A percentile compares a stretch with the other conserved stretches of the same genome.
phyloP scores from a whole-genome alignment of 1,139 yeast species.

The Debaryomyces psychrophilus region DNA sequence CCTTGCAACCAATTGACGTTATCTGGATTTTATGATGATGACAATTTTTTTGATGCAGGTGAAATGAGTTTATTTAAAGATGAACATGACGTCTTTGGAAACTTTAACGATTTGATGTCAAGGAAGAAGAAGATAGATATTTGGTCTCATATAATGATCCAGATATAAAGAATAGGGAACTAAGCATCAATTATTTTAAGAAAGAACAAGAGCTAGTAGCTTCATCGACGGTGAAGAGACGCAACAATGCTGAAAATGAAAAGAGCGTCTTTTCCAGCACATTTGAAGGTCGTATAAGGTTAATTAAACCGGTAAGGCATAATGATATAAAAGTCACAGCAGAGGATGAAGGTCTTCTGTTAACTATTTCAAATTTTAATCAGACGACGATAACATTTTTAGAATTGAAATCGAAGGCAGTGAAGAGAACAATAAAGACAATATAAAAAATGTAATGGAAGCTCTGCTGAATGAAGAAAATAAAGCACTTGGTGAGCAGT shows the following conservation, averaged over 20 bases:
- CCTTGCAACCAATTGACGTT: neutral
- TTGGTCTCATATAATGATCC: constrained; percentile 25
- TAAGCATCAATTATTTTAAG: constrained; percentile 28
- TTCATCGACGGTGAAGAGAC: constrained; percentile 18
- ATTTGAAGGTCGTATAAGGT: constrained; percentile 26
- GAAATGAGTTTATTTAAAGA: neutral
- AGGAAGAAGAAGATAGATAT: constrained; percentile 28
- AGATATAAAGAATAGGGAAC: constrained; percentile 26
- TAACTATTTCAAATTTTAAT: constrained; percentile 29
- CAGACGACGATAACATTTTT: constrained; percentile 23
- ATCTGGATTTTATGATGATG: constrained; percentile 1
- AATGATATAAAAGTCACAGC: constrained; percentile 28
- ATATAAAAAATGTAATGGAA: neutral
- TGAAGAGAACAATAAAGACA: neutral
- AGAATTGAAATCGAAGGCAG: constrained; percentile 15
- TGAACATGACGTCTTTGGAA: neutral
- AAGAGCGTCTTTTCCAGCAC: constrained; percentile 19
- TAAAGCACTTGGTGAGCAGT: neutral
- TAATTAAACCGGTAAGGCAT: constrained; percentile 28
- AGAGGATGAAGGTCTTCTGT: constrained; percentile 22
- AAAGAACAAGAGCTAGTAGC: constrained; percentile 29
- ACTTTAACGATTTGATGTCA: constrained; percentile 22
- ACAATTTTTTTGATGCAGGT: neutral
- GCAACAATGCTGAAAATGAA: constrained; percentile 20
- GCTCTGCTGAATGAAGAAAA: neutral